These are phyloP conservation scores for Mycena maculata DNA, from an alignment of 768 basidiomycete genomes.

Conservation along the genomic window DNA sequence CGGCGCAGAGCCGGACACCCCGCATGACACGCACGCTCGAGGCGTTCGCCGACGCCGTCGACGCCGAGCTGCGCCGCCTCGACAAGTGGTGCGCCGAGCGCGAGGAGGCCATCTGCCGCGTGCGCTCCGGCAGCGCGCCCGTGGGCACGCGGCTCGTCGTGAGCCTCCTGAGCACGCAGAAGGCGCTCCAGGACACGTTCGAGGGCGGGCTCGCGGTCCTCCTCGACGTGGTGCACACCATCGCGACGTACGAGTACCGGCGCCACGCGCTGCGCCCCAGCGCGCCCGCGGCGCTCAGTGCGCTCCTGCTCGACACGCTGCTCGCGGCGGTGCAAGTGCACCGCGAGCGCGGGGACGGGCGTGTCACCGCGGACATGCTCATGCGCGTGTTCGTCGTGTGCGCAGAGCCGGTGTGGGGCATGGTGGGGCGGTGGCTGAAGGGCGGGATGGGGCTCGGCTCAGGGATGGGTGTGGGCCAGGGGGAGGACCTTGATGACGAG, in stretches of 20 bases:
- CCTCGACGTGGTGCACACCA: conserved; percentile 57
- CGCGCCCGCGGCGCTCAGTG: conserved; percentile 65
- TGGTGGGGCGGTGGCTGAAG: conserved; percentile 77
- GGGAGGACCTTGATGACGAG: conserved; percentile 70
- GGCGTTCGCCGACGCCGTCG: conserved; percentile 84
- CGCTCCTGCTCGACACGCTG: conserved; percentile 71
- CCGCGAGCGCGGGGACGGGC: conserved; percentile 65
- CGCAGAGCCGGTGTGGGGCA: conserved; percentile 79
- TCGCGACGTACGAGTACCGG: conserved; percentile 41
- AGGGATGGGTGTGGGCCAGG: conserved; percentile 44
- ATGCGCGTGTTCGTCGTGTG: conserved; percentile 70
- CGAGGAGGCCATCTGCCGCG: conserved; percentile 76
- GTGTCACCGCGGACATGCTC: conserved; percentile 64
- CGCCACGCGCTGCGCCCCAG: conserved; percentile 36
- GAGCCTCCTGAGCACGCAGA: conserved; percentile 76
- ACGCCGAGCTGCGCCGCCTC: conserved; percentile 66
- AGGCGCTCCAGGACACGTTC: conserved; percentile 66
- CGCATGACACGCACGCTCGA: conserved; percentile 73
- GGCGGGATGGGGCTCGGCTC: conserved; percentile 73
- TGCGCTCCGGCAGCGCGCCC: conserved; percentile 59
- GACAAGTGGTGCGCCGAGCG: conserved; percentile 76
- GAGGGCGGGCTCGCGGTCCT: conserved; percentile 69
- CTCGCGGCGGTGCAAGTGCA: conserved; percentile 68
- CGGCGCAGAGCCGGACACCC: conserved; percentile 24
- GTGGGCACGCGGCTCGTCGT: conserved; percentile 56